Percentiles rank a stretch among this genome's conserved stretches.
These are phyloP conservation scores for Aspergillus arachidicola DNA, from an alignment of 2,329 filamentous ascomycete genomes.

Conservation along the genomic window DNA sequence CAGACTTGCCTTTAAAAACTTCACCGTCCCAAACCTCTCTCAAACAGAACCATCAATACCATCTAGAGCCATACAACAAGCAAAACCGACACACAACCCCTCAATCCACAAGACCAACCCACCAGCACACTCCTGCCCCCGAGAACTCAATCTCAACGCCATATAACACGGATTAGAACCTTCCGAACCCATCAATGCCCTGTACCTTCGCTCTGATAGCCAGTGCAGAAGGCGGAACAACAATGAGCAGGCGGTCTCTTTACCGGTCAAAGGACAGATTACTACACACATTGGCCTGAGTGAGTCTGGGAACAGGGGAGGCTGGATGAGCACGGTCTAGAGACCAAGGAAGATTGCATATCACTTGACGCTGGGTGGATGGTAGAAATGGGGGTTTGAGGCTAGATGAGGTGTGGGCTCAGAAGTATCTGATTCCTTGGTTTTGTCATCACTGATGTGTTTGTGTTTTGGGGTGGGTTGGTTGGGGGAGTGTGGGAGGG, in stretches of 20 bases:
- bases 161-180: conserved; percentile 14
- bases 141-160: not conserved
- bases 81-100: not conserved
- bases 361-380: conserved; percentile 2
- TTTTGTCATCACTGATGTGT: conserved; percentile 43
- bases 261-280: not conserved
- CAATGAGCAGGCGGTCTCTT: conserved; percentile 18
- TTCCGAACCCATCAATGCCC: conserved; percentile 8
- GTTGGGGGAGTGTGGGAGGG: not conserved
- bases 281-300: not conserved
- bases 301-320: not conserved
- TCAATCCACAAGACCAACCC: conserved; percentile 7
- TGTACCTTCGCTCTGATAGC: conserved; percentile 6
- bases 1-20: conserved; percentile 35
- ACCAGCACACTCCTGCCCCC: not conserved
- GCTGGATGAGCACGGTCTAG: not conserved
- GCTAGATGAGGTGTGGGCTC: conserved; percentile 28
- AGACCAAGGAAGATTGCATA: not conserved
- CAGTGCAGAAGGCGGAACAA: conserved; percentile 3
- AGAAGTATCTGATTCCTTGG: conserved; percentile 46
- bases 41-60: not conserved
- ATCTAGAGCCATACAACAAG: conserved; percentile 9
- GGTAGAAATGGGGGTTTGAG: conserved; percentile 11
- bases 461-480: conserved; percentile 12
- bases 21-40: conserved; percentile 24